These are phyloP conservation scores for Alisma plantagoaquatica DNA, from an alignment of 106 monocot genomes.

Conservation along the genomic window DNA sequence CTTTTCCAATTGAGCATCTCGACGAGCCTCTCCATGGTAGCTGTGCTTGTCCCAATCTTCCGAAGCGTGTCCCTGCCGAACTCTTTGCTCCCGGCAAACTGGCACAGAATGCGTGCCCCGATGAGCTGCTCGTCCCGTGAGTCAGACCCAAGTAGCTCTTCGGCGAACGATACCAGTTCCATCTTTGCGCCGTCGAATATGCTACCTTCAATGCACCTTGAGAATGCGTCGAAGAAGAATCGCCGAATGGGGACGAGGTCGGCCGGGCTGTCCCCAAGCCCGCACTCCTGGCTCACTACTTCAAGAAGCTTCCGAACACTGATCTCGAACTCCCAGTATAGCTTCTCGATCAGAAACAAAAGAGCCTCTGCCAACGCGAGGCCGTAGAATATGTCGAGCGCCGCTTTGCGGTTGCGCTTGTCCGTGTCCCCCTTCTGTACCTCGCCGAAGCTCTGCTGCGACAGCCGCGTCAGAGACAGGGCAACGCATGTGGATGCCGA, in stretches of 20 bases:
- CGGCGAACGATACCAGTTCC: constrained; percentile 49
- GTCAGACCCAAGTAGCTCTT: constrained; percentile 39
- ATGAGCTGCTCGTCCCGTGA: constrained; percentile 55
- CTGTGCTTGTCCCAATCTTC: constrained; percentile 34
- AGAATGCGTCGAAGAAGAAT: constrained; percentile 68
- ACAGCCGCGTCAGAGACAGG: constrained; percentile 34
- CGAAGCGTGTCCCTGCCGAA: constrained; percentile 36
- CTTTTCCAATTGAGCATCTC: constrained; percentile 78
- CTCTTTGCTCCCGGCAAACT: constrained; percentile 12
- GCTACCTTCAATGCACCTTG: constrained; percentile 38
- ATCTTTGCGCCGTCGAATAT: constrained; percentile 61
- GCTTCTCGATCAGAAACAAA: constrained; percentile 46
- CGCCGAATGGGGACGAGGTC: constrained; percentile 28
- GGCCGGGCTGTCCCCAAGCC: constrained; percentile 9
- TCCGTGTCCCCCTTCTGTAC: neutral
- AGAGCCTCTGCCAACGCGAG: constrained; percentile 41
- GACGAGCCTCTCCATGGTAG: constrained; percentile 38
- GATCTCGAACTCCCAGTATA: constrained; percentile 49
- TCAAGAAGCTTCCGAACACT: constrained; percentile 17
- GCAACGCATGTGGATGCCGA: constrained; percentile 28
- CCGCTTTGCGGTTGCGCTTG: constrained; percentile 6
- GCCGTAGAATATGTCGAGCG: constrained; percentile 48
- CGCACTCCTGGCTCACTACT: constrained; percentile 32
- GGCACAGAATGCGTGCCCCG: constrained; percentile 38
- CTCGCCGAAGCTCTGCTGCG: constrained; percentile 27